Conservation (phyloP, 768 basidiomycete species). For the Russula sp. region DNA sequence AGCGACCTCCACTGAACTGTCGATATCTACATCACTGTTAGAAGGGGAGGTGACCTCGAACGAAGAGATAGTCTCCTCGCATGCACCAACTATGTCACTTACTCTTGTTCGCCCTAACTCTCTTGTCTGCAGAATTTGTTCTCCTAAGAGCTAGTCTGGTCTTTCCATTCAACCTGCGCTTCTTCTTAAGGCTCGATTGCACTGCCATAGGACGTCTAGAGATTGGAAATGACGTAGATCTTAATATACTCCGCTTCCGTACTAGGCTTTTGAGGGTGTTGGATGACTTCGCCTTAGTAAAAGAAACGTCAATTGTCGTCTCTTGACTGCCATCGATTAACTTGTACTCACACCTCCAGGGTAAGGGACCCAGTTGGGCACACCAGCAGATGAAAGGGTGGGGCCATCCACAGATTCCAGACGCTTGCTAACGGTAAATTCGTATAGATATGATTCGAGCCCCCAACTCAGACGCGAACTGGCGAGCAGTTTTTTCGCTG, state of each 20-base stretch:
- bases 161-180: background rate
- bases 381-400: background rate
- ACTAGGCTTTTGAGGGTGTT: background rate
- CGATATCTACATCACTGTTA: background rate
- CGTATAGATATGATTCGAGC: background rate
- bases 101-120: background rate
- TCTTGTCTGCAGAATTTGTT: background rate
- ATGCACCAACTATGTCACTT: background rate
- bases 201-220: background rate
- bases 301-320: background rate
- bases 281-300: background rate
- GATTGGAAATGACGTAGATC: background rate
- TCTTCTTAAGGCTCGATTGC: conserved; percentile 1
- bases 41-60: background rate
- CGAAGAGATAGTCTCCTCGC: background rate
- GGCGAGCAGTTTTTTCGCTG: conserved; percentile 6
- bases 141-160: background rate
- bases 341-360: background rate
- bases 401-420: background rate
- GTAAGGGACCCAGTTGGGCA: background rate
- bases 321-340: background rate
- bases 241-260: background rate
- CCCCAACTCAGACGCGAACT: conserved; percentile 16
- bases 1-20: background rate
- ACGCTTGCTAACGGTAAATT: too few species aligned